A percentile compares a stretch with the other conserved stretches of the same genome.
Conservation (phyloP, 805 yeast species). For the Teunomyces lycoperdinae region DNA sequence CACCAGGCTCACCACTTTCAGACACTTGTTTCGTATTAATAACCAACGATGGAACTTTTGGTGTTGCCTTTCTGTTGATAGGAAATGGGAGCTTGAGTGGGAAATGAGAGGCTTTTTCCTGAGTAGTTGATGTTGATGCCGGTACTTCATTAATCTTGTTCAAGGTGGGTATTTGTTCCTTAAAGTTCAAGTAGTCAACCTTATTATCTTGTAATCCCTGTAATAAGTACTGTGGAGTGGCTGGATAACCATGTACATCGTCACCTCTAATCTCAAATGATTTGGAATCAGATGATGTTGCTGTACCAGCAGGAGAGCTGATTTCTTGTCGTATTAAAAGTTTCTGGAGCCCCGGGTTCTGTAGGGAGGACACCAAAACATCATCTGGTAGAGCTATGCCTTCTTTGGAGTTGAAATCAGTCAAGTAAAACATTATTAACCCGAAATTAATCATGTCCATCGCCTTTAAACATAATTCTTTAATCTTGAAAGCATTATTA, state of each 20-base stretch:
- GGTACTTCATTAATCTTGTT: not conserved
- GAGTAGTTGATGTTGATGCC: not conserved
- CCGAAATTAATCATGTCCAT: slow-evolving; percentile 36
- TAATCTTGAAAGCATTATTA: slow-evolving; percentile 28
- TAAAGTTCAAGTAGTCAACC: slow-evolving; percentile 57
- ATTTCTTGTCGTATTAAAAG: slow-evolving; percentile 32
- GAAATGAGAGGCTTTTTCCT: slow-evolving; percentile 5
- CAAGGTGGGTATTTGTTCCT: slow-evolving; percentile 27
- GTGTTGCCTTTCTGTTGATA: slow-evolving; percentile 4
- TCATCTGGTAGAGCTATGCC: slow-evolving; percentile 58
- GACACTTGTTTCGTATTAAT: slow-evolving; percentile 13
- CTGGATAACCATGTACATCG: slow-evolving; percentile 47
- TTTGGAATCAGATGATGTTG: slow-evolving; percentile 53
- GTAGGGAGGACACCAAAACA: slow-evolving; percentile 35
- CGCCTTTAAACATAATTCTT: slow-evolving; percentile 34
- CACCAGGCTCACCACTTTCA: not conserved
- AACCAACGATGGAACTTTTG: slow-evolving; percentile 13
- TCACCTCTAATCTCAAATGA: slow-evolving; percentile 49
- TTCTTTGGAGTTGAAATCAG: slow-evolving; percentile 62
- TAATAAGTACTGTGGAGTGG: slow-evolving; percentile 67
- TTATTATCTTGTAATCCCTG: slow-evolving; percentile 39
- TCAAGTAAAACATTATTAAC: slow-evolving; percentile 48
- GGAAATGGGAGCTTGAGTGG: slow-evolving; percentile 17
- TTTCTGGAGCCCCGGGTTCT: slow-evolving; percentile 14
- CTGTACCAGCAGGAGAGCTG: slow-evolving; percentile 31